Base-by-base conservation (phyloP, 169 alveolate genomes). In the Plasmodium coatneyi region DNA sequence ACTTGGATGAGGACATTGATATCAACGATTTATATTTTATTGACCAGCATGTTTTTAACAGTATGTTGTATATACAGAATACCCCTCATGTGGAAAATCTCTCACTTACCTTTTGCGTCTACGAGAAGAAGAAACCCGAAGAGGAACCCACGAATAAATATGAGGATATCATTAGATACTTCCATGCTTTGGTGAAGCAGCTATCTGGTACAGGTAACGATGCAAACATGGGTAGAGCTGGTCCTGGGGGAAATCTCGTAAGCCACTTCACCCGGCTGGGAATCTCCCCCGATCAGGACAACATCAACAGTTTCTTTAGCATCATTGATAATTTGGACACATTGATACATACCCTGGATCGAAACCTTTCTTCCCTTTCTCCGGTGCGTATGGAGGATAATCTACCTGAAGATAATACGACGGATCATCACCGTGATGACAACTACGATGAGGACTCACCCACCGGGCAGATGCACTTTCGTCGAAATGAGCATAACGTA, bases 1-100 rank as follows among this genome's bases (percentile, higher is more conserved):
- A 66, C 12, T 22, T 66, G 2, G 76, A 66, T 66, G 76, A 22
- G 3, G 76, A 66, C 16, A 12, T 66, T 66, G 96, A 95, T 19
- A 87, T 98, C 12, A 97, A 97, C 92, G 99, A 98, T 84, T 83
- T 98, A n/a, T 87, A 95, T 25, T 89, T 46, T 43, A 60, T 89
- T 10, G 94, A 89, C 78, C 36, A 93, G 66, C 92, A 95, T 28
- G 39, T 90, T 3, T 95, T 92, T 83, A 95, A 93, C 36, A 93
- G 93, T 72, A 36, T 96, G 54, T 78, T 93, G 28, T 94, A 93
- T 56, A 46, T 96, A 22, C 96, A 95, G 70, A 95, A 93, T 41
- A 81, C 86, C 9, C 92, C 95, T 1, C 81, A 96, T 84, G 97
- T 95, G 28, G 96, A 95, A 19, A 94, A 78, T 46, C 84, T 96